Evolutionary conservation across 192 early-diverging fungal species (phyloP).

Genomic region (Rhizophlyctis rosea): DNA sequence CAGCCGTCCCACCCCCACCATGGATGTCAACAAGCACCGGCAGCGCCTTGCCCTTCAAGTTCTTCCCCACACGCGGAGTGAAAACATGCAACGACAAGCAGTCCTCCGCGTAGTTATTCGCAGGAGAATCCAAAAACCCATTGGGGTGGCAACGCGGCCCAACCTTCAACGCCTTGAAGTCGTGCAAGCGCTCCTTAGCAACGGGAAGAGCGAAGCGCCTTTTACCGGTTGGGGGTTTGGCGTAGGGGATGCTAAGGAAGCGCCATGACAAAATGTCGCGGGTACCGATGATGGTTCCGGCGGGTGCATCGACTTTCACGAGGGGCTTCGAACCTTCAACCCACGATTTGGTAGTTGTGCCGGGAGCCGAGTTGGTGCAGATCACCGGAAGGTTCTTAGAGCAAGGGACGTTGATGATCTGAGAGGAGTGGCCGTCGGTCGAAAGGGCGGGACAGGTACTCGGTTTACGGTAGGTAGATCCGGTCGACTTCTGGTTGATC

Average conservation of each 20-base stretch:
- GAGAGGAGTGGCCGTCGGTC: too few species aligned
- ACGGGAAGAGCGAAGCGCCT: background rate
- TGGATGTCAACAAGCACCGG: constrained; percentile 61
- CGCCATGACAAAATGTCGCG: background rate
- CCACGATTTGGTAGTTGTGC: background rate
- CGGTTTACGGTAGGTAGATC: too few species aligned
- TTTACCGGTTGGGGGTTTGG: background rate
- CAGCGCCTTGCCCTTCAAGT: background rate
- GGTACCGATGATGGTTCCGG: background rate
- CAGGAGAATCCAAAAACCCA: background rate
- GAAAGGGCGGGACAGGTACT: too few species aligned
- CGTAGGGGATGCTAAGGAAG: background rate
- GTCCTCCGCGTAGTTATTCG: constrained; percentile 18
- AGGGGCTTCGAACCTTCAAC: background rate
- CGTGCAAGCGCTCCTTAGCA: background rate
- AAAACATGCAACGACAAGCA: constrained; percentile 36
- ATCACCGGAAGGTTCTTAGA: background rate
- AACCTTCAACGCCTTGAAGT: background rate
- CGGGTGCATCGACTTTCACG: background rate
- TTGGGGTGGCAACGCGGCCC: background rate
- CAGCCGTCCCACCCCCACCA: constrained; percentile 51
- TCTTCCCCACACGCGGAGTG: background rate
- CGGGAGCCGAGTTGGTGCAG: background rate
- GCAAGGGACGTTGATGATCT: too few species aligned
- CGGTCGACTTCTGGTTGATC: too few species aligned